These are phyloP conservation scores for Plasmodium knowlesi DNA, from an alignment of 169 alveolate genomes.

Conservation along the genomic window DNA sequence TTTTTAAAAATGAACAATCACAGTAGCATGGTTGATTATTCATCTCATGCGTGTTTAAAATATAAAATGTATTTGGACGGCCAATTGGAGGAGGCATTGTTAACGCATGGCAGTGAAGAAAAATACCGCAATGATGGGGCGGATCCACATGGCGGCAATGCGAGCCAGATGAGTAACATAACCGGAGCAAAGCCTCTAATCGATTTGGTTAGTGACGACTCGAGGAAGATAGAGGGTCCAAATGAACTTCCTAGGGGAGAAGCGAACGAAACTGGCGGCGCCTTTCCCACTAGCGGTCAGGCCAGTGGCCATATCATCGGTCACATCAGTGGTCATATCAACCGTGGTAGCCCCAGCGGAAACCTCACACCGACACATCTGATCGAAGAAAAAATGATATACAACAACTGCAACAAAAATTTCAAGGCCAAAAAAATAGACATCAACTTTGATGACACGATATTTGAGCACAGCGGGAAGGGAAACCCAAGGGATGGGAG, in stretches of 20 bases:
- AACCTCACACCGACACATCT: constrained; percentile 26
- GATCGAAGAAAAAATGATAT: constrained; percentile 49
- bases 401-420: constrained; percentile 49
- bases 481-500: background rate
- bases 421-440: constrained; percentile 74
- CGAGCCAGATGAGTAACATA: background rate
- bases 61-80: constrained; percentile 73
- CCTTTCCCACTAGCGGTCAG: background rate
- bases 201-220: constrained; percentile 54
- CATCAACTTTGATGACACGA: constrained; percentile 60
- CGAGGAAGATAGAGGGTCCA: constrained; percentile 7
- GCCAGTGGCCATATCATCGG: background rate
- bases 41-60: constrained; percentile 36
- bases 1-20: constrained; percentile 51
- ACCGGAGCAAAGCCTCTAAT: background rate
- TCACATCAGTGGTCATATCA: background rate
- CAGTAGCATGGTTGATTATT: constrained; percentile 45
- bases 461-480: constrained; percentile 22
- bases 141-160: background rate
- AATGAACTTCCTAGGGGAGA: background rate
- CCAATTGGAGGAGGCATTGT: constrained; percentile 58
- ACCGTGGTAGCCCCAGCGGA: background rate
- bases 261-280: background rate
- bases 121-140: background rate
- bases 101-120: constrained; percentile 24